A percentile compares a stretch with the other conserved stretches of the same genome.
These are phyloP conservation scores for Talaromyces sp. DNA, from an alignment of 2,329 filamentous ascomycete genomes.

Conservation along the genomic window DNA sequence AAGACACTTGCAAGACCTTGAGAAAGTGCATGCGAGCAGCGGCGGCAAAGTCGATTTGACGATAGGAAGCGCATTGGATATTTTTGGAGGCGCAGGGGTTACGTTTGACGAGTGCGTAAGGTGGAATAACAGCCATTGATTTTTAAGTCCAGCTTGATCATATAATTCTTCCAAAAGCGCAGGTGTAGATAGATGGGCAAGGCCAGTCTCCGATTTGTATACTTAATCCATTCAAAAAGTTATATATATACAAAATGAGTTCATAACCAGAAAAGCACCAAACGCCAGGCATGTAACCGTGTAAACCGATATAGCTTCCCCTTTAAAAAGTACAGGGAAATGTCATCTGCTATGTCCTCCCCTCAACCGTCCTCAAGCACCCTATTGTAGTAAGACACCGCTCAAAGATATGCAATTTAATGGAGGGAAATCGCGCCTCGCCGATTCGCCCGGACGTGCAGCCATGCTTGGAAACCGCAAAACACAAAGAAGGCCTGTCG, in stretches of 20 bases:
- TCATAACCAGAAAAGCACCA: neutral
- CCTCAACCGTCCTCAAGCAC: neutral
- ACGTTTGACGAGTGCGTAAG: conserved; percentile 81
- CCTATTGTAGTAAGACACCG: neutral
- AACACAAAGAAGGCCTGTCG: conserved; percentile 79
- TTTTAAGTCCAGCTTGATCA: neutral
- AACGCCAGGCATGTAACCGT: conserved; percentile 1
- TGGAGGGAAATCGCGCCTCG: conserved; percentile 76
- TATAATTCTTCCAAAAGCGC: too few species aligned
- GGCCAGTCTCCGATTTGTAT: neutral
- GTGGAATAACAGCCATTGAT: conserved; percentile 64
- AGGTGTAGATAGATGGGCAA: neutral
- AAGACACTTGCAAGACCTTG: conserved; percentile 72
- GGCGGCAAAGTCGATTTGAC: conserved; percentile 81
- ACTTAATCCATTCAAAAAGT: neutral
- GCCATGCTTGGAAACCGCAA: conserved; percentile 80
- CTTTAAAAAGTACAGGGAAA: neutral
- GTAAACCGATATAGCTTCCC: neutral
- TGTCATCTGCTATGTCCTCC: neutral
- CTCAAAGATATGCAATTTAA: conserved; percentile 22
- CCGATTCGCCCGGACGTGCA: conserved; percentile 77
- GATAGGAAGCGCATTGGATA: conserved; percentile 92
- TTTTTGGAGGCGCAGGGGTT: conserved; percentile 85
- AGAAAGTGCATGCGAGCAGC: conserved; percentile 74
- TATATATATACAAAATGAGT: neutral